Evolutionary conservation across 2,329 filamentous ascomycete species (phyloP), one percentile per base, ranked within the genome.

Genomic region (Apiospora kogelbergensis): DNA sequence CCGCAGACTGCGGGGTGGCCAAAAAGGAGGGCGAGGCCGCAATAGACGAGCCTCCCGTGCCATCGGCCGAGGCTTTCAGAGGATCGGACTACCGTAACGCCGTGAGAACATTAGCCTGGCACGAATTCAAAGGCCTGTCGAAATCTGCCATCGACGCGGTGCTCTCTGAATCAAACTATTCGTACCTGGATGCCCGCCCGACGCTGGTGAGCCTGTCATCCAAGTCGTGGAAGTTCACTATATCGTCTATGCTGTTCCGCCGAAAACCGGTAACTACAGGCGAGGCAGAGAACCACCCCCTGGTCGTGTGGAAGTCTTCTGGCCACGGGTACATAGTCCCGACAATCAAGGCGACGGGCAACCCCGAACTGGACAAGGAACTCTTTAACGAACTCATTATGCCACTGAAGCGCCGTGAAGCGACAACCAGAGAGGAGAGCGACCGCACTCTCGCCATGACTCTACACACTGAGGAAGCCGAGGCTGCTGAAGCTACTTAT

Each of bases 141-240:
- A 87, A 88, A 69, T 93, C 91, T 1, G 90, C 92, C 3, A 91
- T 95, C 79, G 89, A 90, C 76, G 93, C 91, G 10, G 92, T 96
- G 9, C 85, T 96, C 64, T 93, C 92, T 65, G 93, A 96, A 78
- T 89, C 87, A 76, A 96, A 96, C 80, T 90, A 93, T 79, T 92
- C 90, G 10, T 96, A 95, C 75, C 88, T 91, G 26, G 86, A 90
- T 40, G 90, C 92, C 15, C 86, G 93, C 44, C 88, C 87, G 20
- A 92, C 90, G 1, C 86, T 96, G 20, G 86, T 92, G 67, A 86
- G 85, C 1, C 80, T 95, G 15, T 90, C 90, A 7, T 88, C 88
- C 60, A 92, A 90, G 78, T 93, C 93, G 42, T 96, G 93, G 93
- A 88, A 91, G 63, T 92, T 91, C 70, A 90, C 91, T 44, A 84